Percentiles rank a stretch among this genome's conserved stretches.
Conservation (phyloP, 805 yeast genomes). For the Geotrichum ghanense region DNA sequence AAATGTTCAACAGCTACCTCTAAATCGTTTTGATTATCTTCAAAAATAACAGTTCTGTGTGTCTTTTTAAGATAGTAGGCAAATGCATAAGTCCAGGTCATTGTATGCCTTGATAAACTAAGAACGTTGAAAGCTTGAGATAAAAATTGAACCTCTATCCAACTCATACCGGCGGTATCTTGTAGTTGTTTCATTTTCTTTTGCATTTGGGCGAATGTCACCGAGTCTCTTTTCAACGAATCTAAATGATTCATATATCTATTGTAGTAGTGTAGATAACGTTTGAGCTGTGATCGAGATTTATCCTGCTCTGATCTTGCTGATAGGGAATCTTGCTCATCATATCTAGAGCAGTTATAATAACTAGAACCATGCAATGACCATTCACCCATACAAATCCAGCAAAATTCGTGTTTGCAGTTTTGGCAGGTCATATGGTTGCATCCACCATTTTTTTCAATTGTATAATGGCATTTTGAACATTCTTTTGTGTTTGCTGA, state of each 20-base stretch:
- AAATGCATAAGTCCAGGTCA: constrained; percentile 87
- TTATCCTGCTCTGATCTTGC: constrained; percentile 31
- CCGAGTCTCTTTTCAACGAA: constrained; percentile 62
- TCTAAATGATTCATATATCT: constrained; percentile 65
- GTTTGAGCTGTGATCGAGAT: constrained; percentile 39
- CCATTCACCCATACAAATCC: constrained; percentile 87
- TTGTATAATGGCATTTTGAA: constrained; percentile 66
- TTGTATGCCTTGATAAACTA: constrained; percentile 55
- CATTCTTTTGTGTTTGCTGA: constrained; percentile 75
- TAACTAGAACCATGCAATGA: constrained; percentile 46
- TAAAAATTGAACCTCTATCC: constrained; percentile 83
- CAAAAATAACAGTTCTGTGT: constrained; percentile 51
- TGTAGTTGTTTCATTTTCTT: constrained; percentile 54
- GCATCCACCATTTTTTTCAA: constrained; percentile 94
- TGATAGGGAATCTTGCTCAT: constrained; percentile 31
- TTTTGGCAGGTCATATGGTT: constrained; percentile 87
- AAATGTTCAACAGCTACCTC: constrained; percentile 59
- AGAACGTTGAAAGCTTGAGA: constrained; percentile 59
- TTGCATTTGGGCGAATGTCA: constrained; percentile 52
- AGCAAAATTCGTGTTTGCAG: constrained; percentile 76
- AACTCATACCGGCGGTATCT: constrained; percentile 51
- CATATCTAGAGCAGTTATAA: constrained; percentile 56
- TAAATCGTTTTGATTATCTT: constrained; percentile 55
- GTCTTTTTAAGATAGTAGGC: constrained; percentile 49
- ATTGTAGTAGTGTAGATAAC: constrained; percentile 67